Evolutionary conservation across 1,284 basidiomycete genomes (phyloP), one percentile per base, ranked within the genome.

Genomic region (Moesziomyces antarcticus): DNA sequence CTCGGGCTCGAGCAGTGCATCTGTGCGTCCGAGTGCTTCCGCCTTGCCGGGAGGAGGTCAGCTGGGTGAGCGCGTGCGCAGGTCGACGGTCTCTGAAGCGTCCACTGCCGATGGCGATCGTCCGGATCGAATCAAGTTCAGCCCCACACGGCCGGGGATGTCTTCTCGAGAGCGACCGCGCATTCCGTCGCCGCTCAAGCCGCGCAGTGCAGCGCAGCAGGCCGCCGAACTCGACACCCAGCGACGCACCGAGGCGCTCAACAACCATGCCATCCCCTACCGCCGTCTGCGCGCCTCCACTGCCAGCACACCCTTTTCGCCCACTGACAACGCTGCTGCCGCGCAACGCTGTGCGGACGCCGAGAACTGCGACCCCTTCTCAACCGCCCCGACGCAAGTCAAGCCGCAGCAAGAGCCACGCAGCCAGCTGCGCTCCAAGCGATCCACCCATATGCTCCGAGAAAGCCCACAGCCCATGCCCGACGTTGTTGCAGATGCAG

Each of bases 161-260:
- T 66, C 69, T 2, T 72, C 69, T 1, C 50, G 69, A 14, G 69
- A 72, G 25, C 58, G 69, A 25, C 69, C 63, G 16, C 63, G 69
- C 27, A 72, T 72, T 22, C 69, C 69, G 6, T 72, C 69, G 0
- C 69, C 69, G 3, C 52, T 72, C 37, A 72, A 72, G 52, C 62
- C 63, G 7, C 54, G 69, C 16, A 53, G 58, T 1, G 46, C 59
- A 3, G 68, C 49, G 2, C 66, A 69, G 20, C 41, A 62, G 21
- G 66, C 42, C 0, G 51, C 52, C 11, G 66, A 69, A 16, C 25
- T 56, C 16, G 51, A 52, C 45, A 48, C 3, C 18, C n/a, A 9
- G 16, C 40, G 40, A 25, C 42, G 56, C 25, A 46, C 51, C 20
- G 49, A 68, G 6, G 47, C 42, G n/a, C 20, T 52, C 6, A 25